Conservation (phyloP, 2,329 filamentous ascomycete species). For the Amphichorda felina region DNA sequence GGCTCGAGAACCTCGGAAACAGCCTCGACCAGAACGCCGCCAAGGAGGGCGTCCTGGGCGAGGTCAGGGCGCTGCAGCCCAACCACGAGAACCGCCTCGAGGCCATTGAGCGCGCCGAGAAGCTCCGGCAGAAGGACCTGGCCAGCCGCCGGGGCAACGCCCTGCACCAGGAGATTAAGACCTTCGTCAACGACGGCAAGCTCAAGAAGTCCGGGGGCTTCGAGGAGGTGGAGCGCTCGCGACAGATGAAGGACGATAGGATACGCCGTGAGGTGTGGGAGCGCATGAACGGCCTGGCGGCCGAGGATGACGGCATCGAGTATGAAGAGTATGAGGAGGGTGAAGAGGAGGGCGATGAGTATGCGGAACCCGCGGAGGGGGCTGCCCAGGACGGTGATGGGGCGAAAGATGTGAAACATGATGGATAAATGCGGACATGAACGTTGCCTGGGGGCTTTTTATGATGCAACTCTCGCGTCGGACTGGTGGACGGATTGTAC, state of each 20-base stretch:
- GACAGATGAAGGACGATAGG: conserved; percentile 76
- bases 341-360: conserved; percentile 2
- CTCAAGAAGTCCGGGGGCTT: conserved; percentile 94
- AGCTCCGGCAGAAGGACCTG: conserved; percentile 78
- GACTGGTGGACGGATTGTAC: too few species aligned
- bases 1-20: conserved; percentile 39
- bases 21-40: conserved; percentile 62
- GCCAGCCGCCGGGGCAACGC: conserved; percentile 61
- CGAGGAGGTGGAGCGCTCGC: conserved; percentile 80
- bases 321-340: conserved; percentile 7
- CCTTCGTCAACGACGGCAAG: conserved; percentile 80
- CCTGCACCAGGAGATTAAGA: conserved; percentile 74
- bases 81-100: conserved; percentile 91
- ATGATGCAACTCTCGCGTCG: too few species aligned
- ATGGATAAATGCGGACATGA: too few species aligned
- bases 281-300: conserved; percentile 44
- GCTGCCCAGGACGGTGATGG: neutral
- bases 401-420: neutral
- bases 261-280: conserved; percentile 73
- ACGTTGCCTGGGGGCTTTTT: too few species aligned
- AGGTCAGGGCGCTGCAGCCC: conserved; percentile 84
- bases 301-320: conserved; percentile 22
- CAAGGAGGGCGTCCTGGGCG: conserved; percentile 83
- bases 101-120: conserved; percentile 95
- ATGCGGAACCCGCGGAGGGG: conserved; percentile 1